A percentile compares a stretch with the other conserved stretches of the same genome.
Evolutionary conservation across 2,329 filamentous ascomycete species (phyloP).

Genomic region (Pyrenophora graminea): DNA sequence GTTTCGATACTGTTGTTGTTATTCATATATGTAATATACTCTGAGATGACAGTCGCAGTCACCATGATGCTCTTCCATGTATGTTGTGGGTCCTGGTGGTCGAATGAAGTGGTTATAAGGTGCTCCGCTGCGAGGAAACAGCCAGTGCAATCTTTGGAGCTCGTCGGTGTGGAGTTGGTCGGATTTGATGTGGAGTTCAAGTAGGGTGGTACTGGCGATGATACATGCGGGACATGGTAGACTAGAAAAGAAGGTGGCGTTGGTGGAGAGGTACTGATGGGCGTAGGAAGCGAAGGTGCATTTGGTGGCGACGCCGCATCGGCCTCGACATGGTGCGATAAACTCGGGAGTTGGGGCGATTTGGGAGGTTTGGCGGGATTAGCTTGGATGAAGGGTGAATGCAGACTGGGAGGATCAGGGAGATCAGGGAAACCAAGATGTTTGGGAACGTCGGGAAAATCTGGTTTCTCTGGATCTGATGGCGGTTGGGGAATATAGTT

Average conservation of each 20-base stretch:
- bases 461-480: background rate
- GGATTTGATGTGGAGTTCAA: background rate
- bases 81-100: slow-evolving; percentile 1
- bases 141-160: slow-evolving; percentile 31
- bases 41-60: slow-evolving; percentile 32
- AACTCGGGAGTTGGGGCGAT: background rate
- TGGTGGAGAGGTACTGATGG: background rate
- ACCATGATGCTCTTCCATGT: slow-evolving; percentile 30
- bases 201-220: background rate
- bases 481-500: background rate
- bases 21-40: slow-evolving; percentile 31
- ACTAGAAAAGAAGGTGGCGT: background rate
- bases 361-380: too few relatives aligned
- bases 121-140: slow-evolving; percentile 34
- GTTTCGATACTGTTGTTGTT: slow-evolving; percentile 33
- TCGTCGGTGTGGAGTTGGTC: background rate
- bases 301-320: background rate
- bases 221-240: background rate
- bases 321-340: too few relatives aligned
- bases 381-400: background rate
- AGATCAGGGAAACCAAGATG: too few relatives aligned
- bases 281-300: background rate
- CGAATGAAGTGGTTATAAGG: slow-evolving; percentile 30
- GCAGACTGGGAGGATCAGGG: background rate
- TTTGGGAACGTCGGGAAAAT: background rate